A percentile compares a stretch with the other conserved stretches of the same genome.
Conservation (phyloP, 169 alveolate species). For the Theileria orientalis region DNA sequence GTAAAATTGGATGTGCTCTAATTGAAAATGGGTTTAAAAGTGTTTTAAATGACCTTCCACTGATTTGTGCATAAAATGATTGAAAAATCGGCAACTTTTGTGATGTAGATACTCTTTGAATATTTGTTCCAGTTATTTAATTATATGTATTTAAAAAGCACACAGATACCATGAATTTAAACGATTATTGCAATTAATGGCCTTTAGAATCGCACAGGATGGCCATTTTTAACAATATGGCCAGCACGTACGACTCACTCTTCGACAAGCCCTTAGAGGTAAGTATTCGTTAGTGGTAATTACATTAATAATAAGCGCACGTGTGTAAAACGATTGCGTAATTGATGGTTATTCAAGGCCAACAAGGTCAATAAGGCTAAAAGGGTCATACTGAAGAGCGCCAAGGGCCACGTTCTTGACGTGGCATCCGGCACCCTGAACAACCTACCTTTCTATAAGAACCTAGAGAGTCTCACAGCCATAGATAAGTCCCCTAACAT, state of each 20-base stretch:
- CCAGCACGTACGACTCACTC: constrained; percentile 46
- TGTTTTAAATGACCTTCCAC: too few species aligned
- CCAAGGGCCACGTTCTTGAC: constrained; percentile 75
- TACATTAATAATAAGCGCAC: neutral
- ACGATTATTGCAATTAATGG: too few species aligned
- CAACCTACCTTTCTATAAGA: constrained; percentile 59
- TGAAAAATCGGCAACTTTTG: too few species aligned
- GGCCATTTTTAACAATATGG: constrained; percentile 47
- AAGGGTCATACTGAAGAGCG: constrained; percentile 60
- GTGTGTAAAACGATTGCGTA: neutral
- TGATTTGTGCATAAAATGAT: too few species aligned
- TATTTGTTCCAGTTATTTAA: too few species aligned
- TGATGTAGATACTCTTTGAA: too few species aligned
- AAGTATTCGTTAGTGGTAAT: neutral
- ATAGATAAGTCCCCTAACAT: constrained; percentile 71
- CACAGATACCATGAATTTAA: too few species aligned
- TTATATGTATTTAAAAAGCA: too few species aligned
- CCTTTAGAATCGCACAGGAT: constrained; percentile 56
- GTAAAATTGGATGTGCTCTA: too few species aligned
- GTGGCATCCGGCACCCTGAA: constrained; percentile 76
- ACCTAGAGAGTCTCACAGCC: constrained; percentile 68
- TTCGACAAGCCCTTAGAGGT: constrained; percentile 22
- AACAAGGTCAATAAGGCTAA: constrained; percentile 37
- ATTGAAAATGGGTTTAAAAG: too few species aligned
- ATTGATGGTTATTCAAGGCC: constrained; percentile 2